Evolutionary conservation across 1,284 basidiomycete genomes (phyloP).

Genomic region (Volvariella surrecta): DNA sequence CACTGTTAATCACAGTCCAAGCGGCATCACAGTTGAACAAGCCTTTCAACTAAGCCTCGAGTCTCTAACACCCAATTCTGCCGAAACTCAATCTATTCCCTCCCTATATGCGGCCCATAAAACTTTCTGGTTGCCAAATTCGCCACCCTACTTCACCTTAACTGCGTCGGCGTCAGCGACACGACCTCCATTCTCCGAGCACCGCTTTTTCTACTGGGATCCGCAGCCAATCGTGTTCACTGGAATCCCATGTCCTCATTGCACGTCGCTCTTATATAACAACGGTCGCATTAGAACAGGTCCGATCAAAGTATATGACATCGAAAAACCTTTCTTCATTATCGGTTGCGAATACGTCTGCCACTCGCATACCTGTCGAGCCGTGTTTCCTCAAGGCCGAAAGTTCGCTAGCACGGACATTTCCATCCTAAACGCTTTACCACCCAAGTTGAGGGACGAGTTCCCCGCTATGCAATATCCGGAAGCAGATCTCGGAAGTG

Average conservation of each 20-base stretch:
- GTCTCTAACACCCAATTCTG: conserved; percentile 39
- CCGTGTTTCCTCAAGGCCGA: conserved; percentile 38
- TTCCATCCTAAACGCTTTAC: conserved; percentile 58
- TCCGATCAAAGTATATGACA: conserved; percentile 66
- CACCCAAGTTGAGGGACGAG: conserved; percentile 56
- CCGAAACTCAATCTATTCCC: conserved; percentile 42
- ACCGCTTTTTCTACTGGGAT: conserved; percentile 74
- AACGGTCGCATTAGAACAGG: conserved; percentile 61
- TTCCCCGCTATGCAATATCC: conserved; percentile 56
- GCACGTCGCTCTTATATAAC: conserved; percentile 46
- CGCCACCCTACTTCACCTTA: conserved; percentile 63
- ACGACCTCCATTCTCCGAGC: conserved; percentile 50
- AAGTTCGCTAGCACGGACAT: conserved; percentile 62
- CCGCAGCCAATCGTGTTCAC: conserved; percentile 70
- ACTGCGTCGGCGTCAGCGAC: conserved; percentile 61
- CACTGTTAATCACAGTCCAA: conserved; percentile 37
- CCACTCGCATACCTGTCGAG: conserved; percentile 34
- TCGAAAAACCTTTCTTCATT: conserved; percentile 68
- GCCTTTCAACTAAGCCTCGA: conserved; percentile 64
- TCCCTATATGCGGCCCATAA: conserved; percentile 63
- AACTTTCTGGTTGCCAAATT: conserved; percentile 72
- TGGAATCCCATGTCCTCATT: conserved; percentile 60
- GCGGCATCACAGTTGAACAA: conserved; percentile 38
- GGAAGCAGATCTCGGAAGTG: conserved; percentile 45
- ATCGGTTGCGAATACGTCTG: conserved; percentile 74